Evolutionary conservation across 2,329 filamentous ascomycete genomes (phyloP), one percentile per base, ranked within the genome.

Genomic region (Emmonsiellopsis sp.): DNA sequence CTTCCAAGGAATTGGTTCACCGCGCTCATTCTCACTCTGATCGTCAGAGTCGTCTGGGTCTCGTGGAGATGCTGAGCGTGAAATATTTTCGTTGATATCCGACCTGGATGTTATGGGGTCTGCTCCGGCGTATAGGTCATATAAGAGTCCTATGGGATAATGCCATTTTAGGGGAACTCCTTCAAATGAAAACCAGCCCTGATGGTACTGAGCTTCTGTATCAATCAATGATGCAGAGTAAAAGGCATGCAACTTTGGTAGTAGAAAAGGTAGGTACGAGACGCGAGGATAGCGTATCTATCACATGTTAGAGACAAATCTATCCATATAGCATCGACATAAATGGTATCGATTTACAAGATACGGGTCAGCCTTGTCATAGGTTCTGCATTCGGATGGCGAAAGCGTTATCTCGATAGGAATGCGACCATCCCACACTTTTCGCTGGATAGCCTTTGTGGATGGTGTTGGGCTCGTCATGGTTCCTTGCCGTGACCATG

Each of bases 161-260:
- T 88, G 85, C 83, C 83, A 86, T 71, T 86, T 87, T 58, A 88
- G 66, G 2, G 83, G 80, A 13, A 88, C 84, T 11, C 75, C 77
- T 64, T 88, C 82, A 62, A 83, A 85, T 1, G 80, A 82, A 58
- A 88, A 79, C 79, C 82, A 85, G 17, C 79, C 78, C 43, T 80
- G 71, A 54, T 78, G 72, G 6, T 76, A 63, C 2, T 71, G 58
- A 8, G 77, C 71, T 43, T 76, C 69, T 3, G 82, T 76, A 58
- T 83, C 73, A 60, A 86, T 86, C 39, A 86, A 67, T 31, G 68
- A 76, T 11, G 73, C 60, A 1, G 71, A 62, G 65, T 86, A 88
- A 72, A 87, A 87, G 49, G 74, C 71, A 58, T 82, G 80, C 6
- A 88, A 70, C 53, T 74, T 78, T 13, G 80, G 77, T 3, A 86